phyloP scores from a whole-genome alignment of 2,329 filamentous ascomycete species.

The Phialophora chinensis region DNA sequence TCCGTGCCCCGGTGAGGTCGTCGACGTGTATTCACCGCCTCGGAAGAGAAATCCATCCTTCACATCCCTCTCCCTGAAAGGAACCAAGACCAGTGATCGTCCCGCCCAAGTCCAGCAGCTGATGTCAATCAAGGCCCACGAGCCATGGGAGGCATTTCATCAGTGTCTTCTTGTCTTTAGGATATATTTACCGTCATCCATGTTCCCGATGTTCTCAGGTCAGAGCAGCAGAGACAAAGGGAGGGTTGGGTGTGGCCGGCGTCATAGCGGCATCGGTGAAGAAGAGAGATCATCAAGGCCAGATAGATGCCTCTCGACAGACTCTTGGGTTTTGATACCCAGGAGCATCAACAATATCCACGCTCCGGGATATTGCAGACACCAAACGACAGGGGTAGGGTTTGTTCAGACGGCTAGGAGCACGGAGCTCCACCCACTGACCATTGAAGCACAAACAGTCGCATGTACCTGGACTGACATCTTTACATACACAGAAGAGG shows the following conservation, averaged over 20 bases:
- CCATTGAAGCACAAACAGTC: not conserved
- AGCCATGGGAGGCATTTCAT: not conserved
- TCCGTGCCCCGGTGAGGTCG: not conserved
- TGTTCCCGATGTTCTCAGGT: not conserved
- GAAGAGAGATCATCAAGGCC: not conserved
- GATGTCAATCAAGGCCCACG: too few species aligned
- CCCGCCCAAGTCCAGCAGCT: not conserved
- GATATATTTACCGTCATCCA: not conserved
- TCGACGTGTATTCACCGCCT: conserved; percentile 7
- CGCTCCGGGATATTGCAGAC: not conserved
- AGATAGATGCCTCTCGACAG: not conserved
- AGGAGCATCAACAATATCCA: not conserved
- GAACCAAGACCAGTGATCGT: not conserved
- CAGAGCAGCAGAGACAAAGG: not conserved
- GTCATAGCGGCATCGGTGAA: not conserved
- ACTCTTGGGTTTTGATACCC: not conserved
- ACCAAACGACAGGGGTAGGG: not conserved
- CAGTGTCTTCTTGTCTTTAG: not conserved
- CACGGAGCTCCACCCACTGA: not conserved
- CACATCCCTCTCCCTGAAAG: not conserved
- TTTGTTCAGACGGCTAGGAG: not conserved
- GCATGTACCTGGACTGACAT: not conserved
- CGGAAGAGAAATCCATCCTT: not conserved
- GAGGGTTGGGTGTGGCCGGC: not conserved
- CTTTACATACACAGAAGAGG: not conserved